Evolutionary conservation across 768 basidiomycete species (phyloP).

Genomic region (Lactarius hengduanensis): DNA sequence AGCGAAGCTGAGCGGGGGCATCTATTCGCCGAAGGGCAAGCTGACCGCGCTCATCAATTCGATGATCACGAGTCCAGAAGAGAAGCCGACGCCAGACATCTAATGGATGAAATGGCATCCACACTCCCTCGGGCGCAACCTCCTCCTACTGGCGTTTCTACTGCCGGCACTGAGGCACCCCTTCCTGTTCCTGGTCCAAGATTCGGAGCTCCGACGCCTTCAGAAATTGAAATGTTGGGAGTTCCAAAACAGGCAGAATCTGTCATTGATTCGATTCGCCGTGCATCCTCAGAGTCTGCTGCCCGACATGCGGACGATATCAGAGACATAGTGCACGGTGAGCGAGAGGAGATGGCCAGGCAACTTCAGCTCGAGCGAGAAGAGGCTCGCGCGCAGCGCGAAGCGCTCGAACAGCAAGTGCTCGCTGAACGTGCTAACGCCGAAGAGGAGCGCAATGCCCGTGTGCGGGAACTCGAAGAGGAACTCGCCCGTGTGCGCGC

Average conservation of each 20-base stretch:
- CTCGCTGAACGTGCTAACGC: constrained; percentile 29
- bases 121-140: constrained; percentile 28
- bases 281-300: constrained; percentile 53
- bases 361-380: constrained; percentile 26
- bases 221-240: constrained; percentile 22
- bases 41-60: constrained; percentile 61
- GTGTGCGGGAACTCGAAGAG: constrained; percentile 60
- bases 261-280: constrained; percentile 39
- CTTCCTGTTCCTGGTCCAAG: constrained; percentile 5
- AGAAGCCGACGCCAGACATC: constrained; percentile 52
- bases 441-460: constrained; percentile 51
- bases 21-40: constrained; percentile 56
- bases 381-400: constrained; percentile 26
- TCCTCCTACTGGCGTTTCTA: neutral
- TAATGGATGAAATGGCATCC: constrained; percentile 45
- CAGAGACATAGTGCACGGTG: constrained; percentile 39
- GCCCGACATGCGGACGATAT: constrained; percentile 57
- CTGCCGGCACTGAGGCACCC: neutral
- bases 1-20: constrained; percentile 65
- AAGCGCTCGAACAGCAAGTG: constrained; percentile 24
- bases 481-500: constrained; percentile 55
- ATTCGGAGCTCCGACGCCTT: constrained; percentile 5
- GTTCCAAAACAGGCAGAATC: constrained; percentile 34
- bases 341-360: constrained; percentile 28
- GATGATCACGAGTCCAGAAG: constrained; percentile 56